Evolutionary conservation across 2,329 filamentous ascomycete genomes (phyloP).

Genomic region (Talaromyces sp.): DNA sequence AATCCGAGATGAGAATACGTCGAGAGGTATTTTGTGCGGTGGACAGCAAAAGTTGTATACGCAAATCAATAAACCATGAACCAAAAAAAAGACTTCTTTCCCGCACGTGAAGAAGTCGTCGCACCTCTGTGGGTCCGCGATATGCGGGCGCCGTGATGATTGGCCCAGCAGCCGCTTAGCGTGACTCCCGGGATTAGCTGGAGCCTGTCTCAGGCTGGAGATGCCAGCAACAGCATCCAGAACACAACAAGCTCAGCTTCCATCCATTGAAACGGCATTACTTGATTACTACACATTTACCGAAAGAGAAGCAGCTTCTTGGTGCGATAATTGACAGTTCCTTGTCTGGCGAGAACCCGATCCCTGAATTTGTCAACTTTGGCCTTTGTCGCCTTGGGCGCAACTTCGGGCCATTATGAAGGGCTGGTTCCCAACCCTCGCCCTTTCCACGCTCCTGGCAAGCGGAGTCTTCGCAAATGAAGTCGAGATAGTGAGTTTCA

Average conservation of each 20-base stretch:
- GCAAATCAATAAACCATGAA: background rate
- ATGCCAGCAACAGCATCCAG: background rate
- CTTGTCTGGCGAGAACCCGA: background rate
- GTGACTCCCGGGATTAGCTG: constrained; percentile 3
- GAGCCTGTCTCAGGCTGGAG: background rate
- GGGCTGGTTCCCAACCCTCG: constrained; percentile 33
- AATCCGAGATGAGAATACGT: background rate
- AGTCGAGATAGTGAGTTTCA: constrained; percentile 36
- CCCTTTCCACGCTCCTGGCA: constrained; percentile 33
- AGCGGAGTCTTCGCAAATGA: constrained; percentile 39
- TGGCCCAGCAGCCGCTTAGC: background rate
- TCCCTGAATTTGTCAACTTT: background rate
- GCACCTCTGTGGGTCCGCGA: background rate
- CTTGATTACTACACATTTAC: background rate
- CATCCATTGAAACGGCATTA: constrained; percentile 5
- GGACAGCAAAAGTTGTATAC: background rate
- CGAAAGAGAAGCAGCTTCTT: background rate
- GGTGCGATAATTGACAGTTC: background rate
- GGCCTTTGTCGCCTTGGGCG: constrained; percentile 1
- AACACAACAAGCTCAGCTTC: constrained; percentile 5
- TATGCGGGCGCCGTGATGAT: constrained; percentile 10
- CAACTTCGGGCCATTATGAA: constrained; percentile 29
- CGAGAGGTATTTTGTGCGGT: background rate
- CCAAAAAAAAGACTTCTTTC: background rate
- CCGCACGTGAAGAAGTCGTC: background rate